phyloP scores from a whole-genome alignment of 2,329 filamentous ascomycete species.

The Sordariomycetes sp. region DNA sequence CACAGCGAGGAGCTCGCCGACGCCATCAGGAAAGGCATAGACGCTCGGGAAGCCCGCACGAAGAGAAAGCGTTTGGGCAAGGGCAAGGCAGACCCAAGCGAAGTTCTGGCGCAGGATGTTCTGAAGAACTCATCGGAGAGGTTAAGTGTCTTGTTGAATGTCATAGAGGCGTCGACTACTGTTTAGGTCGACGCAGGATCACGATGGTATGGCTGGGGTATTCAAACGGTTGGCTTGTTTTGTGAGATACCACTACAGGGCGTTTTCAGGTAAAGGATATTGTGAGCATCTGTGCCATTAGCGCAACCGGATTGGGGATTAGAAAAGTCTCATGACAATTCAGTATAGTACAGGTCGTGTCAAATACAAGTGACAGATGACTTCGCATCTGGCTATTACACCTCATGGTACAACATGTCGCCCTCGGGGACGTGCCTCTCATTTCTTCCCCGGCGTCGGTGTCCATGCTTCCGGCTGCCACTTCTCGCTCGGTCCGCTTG shows the following conservation, averaged over 20 bases:
- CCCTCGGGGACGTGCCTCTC: background rate
- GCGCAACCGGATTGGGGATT: no score
- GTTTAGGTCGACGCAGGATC: no score
- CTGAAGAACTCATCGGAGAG: constrained; percentile 34
- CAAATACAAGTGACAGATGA: no score
- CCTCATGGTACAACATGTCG: no score
- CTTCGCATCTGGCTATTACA: no score
- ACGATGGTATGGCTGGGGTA: no score
- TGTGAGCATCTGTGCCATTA: no score
- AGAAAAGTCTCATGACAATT: no score
- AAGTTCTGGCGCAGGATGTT: constrained; percentile 30
- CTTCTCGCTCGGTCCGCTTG: constrained; percentile 44
- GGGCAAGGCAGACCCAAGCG: constrained; percentile 16
- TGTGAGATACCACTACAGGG: no score
- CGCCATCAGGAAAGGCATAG: constrained; percentile 36
- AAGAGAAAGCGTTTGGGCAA: constrained; percentile 25
- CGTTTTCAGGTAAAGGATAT: no score
- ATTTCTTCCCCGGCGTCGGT: constrained; percentile 30
- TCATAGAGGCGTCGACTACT: constrained; percentile 19
- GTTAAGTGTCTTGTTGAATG: constrained; percentile 28
- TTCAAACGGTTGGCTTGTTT: no score
- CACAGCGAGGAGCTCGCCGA: constrained; percentile 25
- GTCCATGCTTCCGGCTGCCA: constrained; percentile 61
- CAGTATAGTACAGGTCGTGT: no score
- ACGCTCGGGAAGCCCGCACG: constrained; percentile 37